These are phyloP conservation scores for Kentomonas sorsogonicus DNA, from an alignment of 208 protist genomes.

Conservation along the genomic window DNA sequence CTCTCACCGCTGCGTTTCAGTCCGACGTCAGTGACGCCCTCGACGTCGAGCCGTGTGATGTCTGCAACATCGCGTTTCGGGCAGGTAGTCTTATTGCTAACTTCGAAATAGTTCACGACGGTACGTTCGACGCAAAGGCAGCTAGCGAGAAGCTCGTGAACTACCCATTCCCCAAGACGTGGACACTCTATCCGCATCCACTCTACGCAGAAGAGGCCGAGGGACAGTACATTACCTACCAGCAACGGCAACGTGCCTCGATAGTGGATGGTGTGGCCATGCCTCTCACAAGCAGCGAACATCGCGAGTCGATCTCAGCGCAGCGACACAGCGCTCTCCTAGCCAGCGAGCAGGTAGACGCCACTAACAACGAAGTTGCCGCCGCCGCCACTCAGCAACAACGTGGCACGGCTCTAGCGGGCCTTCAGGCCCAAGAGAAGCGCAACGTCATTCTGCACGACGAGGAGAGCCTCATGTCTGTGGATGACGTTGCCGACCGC, in stretches of 20 bases:
- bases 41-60: no score
- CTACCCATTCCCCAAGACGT: conserved; percentile 19
- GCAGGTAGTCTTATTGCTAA: conserved; percentile 20
- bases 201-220: neutral
- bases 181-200: conserved; percentile 20
- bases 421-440: neutral
- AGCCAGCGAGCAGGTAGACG: no score
- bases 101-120: conserved; percentile 19
- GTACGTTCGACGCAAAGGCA: neutral
- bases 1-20: no score
- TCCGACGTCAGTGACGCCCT: no score
- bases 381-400: no score
- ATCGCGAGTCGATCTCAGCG: no score
- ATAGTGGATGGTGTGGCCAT: no score
- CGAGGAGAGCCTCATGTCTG: conserved; percentile 17
- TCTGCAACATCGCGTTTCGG: conserved; percentile 16
- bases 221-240: no score
- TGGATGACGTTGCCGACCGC: neutral
- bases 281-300: no score
- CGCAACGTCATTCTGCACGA: neutral
- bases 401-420: neutral
- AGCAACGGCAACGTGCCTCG: no score
- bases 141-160: conserved; percentile 11
- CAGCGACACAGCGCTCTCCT: no score
- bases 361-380: no score